Percentiles rank a stretch among this genome's conserved stretches.
These are phyloP conservation scores for Thinopyrum elongatum DNA, from an alignment of 176 grass and related monocot genomes.

Conservation along the genomic window DNA sequence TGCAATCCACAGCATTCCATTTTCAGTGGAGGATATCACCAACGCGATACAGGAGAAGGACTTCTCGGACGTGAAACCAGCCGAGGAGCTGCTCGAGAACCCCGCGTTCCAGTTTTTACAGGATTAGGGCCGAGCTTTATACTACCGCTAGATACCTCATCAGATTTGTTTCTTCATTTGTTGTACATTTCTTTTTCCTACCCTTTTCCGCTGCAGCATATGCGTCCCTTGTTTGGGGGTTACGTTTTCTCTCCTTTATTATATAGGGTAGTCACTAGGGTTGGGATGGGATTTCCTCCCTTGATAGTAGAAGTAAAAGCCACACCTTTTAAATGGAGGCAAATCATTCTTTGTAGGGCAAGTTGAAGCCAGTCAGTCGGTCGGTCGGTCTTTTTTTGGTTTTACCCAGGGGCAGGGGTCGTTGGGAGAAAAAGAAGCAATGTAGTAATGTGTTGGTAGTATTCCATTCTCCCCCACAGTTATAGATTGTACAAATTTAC, in stretches of 20 bases:
- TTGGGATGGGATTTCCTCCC: slow-evolving; percentile 65
- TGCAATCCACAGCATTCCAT: slow-evolving; percentile 87
- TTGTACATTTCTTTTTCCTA: slow-evolving; percentile 50
- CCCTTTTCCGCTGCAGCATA: slow-evolving; percentile 25
- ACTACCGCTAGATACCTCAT: slow-evolving; percentile 19
- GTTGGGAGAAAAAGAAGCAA: slow-evolving; percentile 3
- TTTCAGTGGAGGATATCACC: slow-evolving; percentile 89
- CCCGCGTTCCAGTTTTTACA: slow-evolving; percentile 98
- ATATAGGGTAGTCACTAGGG: slow-evolving; percentile 65
- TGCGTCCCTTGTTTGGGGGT: slow-evolving; percentile 42
- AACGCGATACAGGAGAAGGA: slow-evolving; percentile 90
- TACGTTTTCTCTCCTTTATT: slow-evolving; percentile 38
- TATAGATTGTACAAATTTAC: slow-evolving; percentile 58
- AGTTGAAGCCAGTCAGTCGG: slow-evolving; percentile 17
- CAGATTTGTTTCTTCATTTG: slow-evolving; percentile 63
- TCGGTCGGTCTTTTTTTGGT: neutral
- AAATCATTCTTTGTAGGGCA: slow-evolving; percentile 80
- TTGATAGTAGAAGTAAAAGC: slow-evolving; percentile 35
- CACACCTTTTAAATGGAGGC: slow-evolving; percentile 53
- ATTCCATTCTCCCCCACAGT: neutral
- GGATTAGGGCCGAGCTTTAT: slow-evolving; percentile 65
- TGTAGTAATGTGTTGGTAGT: slow-evolving; percentile 18
- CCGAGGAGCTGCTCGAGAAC: slow-evolving; percentile 80
- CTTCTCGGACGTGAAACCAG: slow-evolving; percentile 73
- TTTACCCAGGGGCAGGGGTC: slow-evolving; percentile 40